Evolutionary conservation across 2,329 filamentous ascomycete genomes (phyloP), one percentile per base, ranked within the genome.

Genomic region (Ascochyta fabae): DNA sequence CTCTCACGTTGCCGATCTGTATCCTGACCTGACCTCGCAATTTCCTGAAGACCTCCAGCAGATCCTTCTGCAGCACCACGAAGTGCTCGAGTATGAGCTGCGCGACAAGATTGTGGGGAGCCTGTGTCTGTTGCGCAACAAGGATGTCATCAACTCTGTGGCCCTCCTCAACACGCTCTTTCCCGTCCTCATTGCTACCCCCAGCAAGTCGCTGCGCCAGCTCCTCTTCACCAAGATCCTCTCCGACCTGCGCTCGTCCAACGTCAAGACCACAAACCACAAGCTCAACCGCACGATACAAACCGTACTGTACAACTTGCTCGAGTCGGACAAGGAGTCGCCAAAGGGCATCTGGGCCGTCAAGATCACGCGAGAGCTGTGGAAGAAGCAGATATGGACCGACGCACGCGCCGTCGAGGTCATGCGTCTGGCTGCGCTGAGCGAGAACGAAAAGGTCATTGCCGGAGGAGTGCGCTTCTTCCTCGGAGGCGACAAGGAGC

Each of bases 341-440:
- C 84, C 91, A 1, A 95, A 96, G 70, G 92, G 90, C 4, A 83
- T 99, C 45, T 99, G 95, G 95, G 92, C 95, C 3, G 92, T 97
- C 58, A 97, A 97, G 77, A 85, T 99, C 61, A 96, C 93, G 4
- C 85, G 94, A 59, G 95, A 99, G 79, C 81, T 99, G 70, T 99
- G 95, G 95, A 96, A 93, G 78, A 86, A 94, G 42, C 93, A 97
- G 67, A 88, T 98, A 61, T 99, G 95, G 95, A 92, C 90, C 9
- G 95, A 99, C 69, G 86, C 92, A 2, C 95, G 93, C 74, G 88
- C 94, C 0, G 95, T 98, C n/a, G 92, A 96, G 69, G 91, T 98
- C 62, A 98, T 99, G 93, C 96, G 96, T 78, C 90, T 96, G 77
- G 92, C 94, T 0, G 88, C 89, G 50, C 79, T 99, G 53, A 87